A percentile compares a stretch with the other conserved stretches of the same genome.
phyloP scores from a whole-genome alignment of 139 green algal species.

The Deuterostichococcus epilithicus region DNA sequence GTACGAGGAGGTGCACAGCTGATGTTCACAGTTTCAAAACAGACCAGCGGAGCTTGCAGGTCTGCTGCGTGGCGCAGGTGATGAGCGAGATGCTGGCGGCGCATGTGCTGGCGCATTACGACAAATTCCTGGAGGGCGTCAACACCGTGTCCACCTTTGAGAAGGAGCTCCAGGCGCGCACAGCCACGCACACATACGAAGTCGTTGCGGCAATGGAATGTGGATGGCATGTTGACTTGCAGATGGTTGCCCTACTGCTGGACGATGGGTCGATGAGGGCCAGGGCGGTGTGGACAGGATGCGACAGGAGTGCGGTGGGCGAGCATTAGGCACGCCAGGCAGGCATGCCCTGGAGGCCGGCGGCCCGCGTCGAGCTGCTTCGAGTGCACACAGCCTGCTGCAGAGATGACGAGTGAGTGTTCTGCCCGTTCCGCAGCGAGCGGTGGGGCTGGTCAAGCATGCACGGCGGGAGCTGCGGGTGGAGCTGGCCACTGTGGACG shows the following conservation, averaged over 20 bases:
- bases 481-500: slow-evolving; percentile 7
- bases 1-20: neutral
- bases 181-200: neutral
- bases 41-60: no score
- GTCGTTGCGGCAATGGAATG: neutral
- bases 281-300: no score
- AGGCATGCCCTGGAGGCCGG: neutral
- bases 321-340: neutral
- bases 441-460: slow-evolving; percentile 23
- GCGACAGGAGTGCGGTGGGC: no score
- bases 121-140: slow-evolving; percentile 36
- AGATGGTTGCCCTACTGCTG: neutral
- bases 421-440: slow-evolving; percentile 7
- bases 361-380: no score
- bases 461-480: slow-evolving; percentile 25
- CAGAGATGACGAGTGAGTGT: neutral
- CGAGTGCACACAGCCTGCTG: no score
- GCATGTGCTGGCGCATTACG: slow-evolving; percentile 42
- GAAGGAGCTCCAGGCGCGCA: slow-evolving; percentile 21
- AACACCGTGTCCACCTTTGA: slow-evolving; percentile 24
- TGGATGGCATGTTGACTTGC: neutral
- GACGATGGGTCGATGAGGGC: no score
- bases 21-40: neutral
- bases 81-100: slow-evolving; percentile 40
- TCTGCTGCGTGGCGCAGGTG: slow-evolving; percentile 19